Base-by-base conservation (phyloP, 805 yeast genomes). In the Grigorovia jiainica region DNA sequence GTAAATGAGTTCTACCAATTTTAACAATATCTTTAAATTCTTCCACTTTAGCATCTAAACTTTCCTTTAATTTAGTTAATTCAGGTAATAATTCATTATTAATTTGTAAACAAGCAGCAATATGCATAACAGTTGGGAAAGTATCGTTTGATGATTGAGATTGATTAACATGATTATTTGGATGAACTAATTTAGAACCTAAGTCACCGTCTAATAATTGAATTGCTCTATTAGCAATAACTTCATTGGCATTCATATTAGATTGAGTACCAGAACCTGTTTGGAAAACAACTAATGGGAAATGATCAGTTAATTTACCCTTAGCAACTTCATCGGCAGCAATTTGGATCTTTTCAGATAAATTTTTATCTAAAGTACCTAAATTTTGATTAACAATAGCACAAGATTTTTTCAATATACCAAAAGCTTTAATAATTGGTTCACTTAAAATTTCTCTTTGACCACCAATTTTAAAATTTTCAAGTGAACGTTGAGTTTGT, bases 101-200 rank as follows among this genome's bases (percentile, higher is more conserved):
- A 68, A 90, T 84, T 71, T 90, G 95, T 34, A 83, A 76, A 49
- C 89, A 96, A 16, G 97, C 96, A 43, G 98, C 97, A 67, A 92
- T 90, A 72, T 92, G 98, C 98, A 92, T 92, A 43, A 90, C 98
- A 30, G 98, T 89, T 53, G 98, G 98, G 84, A 92, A 92, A 42
- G 97, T 92, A 69, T 92, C 98, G 66, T 92, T 92, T 37, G 96
- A 87, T n/a, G 95, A 86, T 71, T 92, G 97, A 16, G 96, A 85
- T 86, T 87, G 89, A 75, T 92, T 92, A 58, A 89, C 94, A 69
- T 92, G 97, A 67, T 92, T 97, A 69, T 92, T 92, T 51, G 98
- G 98, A 68, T 92, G 98, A 43, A 92, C 95, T 49, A 68, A 74
- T 72, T 92, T 92, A 48, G 95, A 81, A 47, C 98, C 98, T 59